phyloP scores from a whole-genome alignment of 1,284 basidiomycete genomes.

The Ustilago cynodontis region DNA sequence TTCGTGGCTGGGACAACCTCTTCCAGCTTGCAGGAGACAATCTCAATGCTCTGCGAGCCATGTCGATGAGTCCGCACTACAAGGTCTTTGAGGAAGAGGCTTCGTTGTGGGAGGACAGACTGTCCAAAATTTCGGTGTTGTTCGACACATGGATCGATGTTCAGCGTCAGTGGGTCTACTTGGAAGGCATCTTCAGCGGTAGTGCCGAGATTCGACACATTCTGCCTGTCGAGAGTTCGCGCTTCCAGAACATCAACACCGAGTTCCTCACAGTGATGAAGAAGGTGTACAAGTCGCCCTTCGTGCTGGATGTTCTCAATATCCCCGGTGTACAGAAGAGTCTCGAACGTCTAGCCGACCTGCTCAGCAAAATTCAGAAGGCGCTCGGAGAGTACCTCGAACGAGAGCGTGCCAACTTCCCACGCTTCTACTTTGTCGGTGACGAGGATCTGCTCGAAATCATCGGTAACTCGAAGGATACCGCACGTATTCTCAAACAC shows the following conservation, averaged over 20 bases:
- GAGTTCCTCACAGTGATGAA: constrained; percentile 99
- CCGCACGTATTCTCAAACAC: constrained; percentile 96
- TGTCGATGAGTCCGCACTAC: constrained; percentile 74
- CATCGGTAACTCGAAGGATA: constrained; percentile 99
- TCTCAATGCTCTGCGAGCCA: constrained; percentile 91
- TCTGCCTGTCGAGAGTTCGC: constrained; percentile 93
- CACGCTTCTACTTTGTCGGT: constrained; percentile 99
- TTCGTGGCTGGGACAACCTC: constrained; percentile 92
- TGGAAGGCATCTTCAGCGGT: constrained; percentile 99
- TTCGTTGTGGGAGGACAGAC: constrained; percentile 70
- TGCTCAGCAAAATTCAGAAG: constrained; percentile 98
- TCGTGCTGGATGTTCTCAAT: constrained; percentile 95
- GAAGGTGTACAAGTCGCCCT: constrained; percentile 98
- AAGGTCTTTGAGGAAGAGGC: constrained; percentile 72
- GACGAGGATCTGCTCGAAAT: constrained; percentile 99
- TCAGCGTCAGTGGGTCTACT: constrained; percentile 99
- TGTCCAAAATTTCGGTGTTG: constrained; percentile 75
- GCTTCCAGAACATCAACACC: constrained; percentile 98
- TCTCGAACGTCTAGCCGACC: constrained; percentile 93
- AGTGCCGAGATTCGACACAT: constrained; percentile 88
- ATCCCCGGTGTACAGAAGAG: constrained; percentile 96
- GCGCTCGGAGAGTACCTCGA: constrained; percentile 99
- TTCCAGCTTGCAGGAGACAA: constrained; percentile 73
- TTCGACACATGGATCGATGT: constrained; percentile 99
- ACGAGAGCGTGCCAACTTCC: constrained; percentile 89